Base-by-base conservation (phyloP, 257 asterid genomes). In the Scutellaria minor region DNA sequence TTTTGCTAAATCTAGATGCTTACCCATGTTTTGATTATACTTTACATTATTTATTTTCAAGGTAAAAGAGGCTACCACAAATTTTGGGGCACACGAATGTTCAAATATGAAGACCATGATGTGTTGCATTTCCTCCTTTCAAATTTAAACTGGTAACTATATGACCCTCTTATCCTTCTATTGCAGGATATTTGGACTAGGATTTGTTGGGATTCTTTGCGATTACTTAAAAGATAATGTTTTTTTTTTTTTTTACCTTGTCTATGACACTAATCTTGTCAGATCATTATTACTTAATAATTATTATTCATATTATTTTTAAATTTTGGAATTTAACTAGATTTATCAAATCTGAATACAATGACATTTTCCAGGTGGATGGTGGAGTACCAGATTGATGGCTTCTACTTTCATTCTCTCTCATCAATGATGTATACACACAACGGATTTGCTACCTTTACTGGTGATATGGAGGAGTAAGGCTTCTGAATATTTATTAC, bases 51-150 rank as follows among this genome's bases (percentile, higher is more conserved):
- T 70, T 40, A 52, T 77, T 78, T 76, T 76, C 78, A 78, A 94
- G 99, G 99, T 84, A 94, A 91, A 85, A 86, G 99, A 72, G 99
- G 98, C 59, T 79, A 88, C 55, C 99, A 94, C 82, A 94, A 94
- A 87, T 91, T 88, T 80, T 94, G 99, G 99, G 99, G 99, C 75
- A 94, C 99, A 42, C 86, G 97, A 79, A 94, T 94, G 96, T 94
- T 94, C 86, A 91, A 88, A 75, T 91, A 85, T 77, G 99, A 81
- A 77, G 99, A 94, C 79, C 95, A 77, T 57, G 97, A 94, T 55
- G 99, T 94, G 71, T 84, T 91, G 81, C 99, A 94, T 82, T 94
- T 94, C 82, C 99, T 94, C 82, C 93, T 94, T 77, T 94, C 99
- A 80, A 94, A 94, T 87, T 81, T 94, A 75, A 94, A 94, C 81